phyloP scores from a whole-genome alignment of 2,329 filamentous ascomycete genomes.

The Xylaria sp. region DNA sequence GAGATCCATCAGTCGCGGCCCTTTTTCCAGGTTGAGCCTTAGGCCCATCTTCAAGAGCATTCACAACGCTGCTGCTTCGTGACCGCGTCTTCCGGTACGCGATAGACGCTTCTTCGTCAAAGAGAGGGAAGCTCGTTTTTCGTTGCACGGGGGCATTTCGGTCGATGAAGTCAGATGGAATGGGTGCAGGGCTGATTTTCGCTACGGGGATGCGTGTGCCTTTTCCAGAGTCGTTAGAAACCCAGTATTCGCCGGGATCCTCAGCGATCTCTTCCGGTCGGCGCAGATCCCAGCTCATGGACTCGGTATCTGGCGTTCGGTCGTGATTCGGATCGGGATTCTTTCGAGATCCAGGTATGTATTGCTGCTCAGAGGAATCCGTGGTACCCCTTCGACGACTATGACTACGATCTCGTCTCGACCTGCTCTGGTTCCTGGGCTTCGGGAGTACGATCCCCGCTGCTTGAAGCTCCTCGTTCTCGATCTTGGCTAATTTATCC shows the following conservation, averaged over 20 bases:
- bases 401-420: conserved; percentile 56
- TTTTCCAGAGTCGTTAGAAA: conserved; percentile 63
- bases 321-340: conserved; percentile 56
- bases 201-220: conserved; percentile 88
- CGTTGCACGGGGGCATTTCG: conserved; percentile 75
- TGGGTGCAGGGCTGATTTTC: conserved; percentile 80
- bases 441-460: conserved; percentile 74
- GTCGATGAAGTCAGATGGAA: conserved; percentile 76
- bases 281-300: conserved; percentile 75
- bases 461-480: conserved; percentile 81
- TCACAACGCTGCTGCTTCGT: conserved; percentile 72
- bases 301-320: conserved; percentile 53
- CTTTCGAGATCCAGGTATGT: conserved; percentile 54
- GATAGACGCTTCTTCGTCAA: conserved; percentile 67
- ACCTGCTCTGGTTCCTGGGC: conserved; percentile 63
- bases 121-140: conserved; percentile 63
- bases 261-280: conserved; percentile 80
- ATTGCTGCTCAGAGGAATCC: conserved; percentile 47
- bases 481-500: conserved; percentile 84
- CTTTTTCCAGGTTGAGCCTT: conserved; percentile 52
- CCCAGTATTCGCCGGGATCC: conserved; percentile 64
- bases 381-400: conserved; percentile 48
- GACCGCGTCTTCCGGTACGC: conserved; percentile 70
- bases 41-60: conserved; percentile 62
- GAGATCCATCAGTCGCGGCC: conserved; percentile 61